Conservation (phyloP, 352 stramenopile species). For the Globisporangium acanthophoron region DNA sequence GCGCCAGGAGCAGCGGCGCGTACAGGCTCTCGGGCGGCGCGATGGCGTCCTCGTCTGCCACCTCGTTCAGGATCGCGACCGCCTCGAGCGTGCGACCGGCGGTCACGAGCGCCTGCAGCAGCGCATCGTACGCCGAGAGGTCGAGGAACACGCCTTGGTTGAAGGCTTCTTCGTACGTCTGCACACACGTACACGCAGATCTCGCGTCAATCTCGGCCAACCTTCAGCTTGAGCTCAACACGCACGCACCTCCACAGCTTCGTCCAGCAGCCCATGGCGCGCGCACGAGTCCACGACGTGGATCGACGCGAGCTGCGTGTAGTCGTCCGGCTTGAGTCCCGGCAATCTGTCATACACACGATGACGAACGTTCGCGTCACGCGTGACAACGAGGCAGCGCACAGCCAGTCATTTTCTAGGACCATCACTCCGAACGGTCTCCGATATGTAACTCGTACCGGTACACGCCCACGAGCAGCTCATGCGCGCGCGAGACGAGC, state of each 20-base stretch:
- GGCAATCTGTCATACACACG: constrained; percentile 9
- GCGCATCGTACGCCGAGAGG: constrained; percentile 45
- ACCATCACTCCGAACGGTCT: background rate
- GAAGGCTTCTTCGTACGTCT: constrained; percentile 52
- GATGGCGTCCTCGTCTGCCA: constrained; percentile 38
- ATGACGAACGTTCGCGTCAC: background rate
- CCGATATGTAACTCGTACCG: constrained; percentile 1
- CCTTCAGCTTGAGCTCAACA: too few species aligned
- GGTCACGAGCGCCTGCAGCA: constrained; percentile 39
- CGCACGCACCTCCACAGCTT: constrained; percentile 44
- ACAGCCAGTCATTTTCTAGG: background rate
- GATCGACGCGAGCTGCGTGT: constrained; percentile 58
- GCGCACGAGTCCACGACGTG: constrained; percentile 65
- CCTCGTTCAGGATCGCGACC: constrained; percentile 40
- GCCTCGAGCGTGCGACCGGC: constrained; percentile 43
- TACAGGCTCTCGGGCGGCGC: constrained; percentile 40
- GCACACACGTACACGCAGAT: constrained; percentile 1
- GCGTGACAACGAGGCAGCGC: background rate
- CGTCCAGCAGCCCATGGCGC: constrained; percentile 39
- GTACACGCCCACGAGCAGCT: constrained; percentile 42
- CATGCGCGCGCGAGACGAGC: constrained; percentile 22
- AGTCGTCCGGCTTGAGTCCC: constrained; percentile 43
- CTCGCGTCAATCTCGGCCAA: too few species aligned
- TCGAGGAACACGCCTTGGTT: constrained; percentile 53
- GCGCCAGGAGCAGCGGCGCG: constrained; percentile 34